Conservation (phyloP, 805 yeast genomes). For the Candida michaelii region DNA sequence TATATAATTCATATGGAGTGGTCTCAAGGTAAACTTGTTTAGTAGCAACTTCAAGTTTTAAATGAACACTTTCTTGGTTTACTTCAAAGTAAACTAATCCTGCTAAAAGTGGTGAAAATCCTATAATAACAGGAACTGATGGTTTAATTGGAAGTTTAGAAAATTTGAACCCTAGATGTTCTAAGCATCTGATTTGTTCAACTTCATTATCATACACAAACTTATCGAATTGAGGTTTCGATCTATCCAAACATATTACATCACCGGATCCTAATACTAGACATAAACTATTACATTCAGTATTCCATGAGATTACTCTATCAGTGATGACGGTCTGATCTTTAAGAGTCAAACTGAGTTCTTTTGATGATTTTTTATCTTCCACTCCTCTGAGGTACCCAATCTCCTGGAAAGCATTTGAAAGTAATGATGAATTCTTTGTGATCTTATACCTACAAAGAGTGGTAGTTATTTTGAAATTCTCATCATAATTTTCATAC, state of each 20-base stretch:
- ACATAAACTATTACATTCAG: conserved; percentile 36
- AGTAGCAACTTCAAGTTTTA: conserved; percentile 22
- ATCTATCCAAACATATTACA: not conserved
- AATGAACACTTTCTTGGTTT: conserved; percentile 13
- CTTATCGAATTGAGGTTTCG: not conserved
- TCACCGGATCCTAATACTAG: conserved; percentile 2
- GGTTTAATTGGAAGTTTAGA: conserved; percentile 23
- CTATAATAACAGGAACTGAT: conserved; percentile 29
- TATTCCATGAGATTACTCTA: conserved; percentile 29
- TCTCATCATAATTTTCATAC: conserved; percentile 28
- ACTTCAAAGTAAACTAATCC: conserved; percentile 33
- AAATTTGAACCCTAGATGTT: conserved; percentile 56
- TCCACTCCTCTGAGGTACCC: conserved; percentile 15
- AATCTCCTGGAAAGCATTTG: conserved; percentile 31
- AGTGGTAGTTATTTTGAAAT: conserved; percentile 16
- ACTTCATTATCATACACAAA: not conserved
- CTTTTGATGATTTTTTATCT: not conserved
- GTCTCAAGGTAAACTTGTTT: conserved; percentile 15
- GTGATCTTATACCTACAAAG: conserved; percentile 30
- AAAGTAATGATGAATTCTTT: conserved; percentile 22
- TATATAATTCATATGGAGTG: conserved; percentile 32
- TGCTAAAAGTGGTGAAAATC: conserved; percentile 53
- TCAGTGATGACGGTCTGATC: conserved; percentile 30
- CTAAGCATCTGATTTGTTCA: conserved; percentile 33
- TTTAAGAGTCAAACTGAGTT: conserved; percentile 17